Conservation (phyloP, 345 rosid genomes). For the Euphorbia lathyris region DNA sequence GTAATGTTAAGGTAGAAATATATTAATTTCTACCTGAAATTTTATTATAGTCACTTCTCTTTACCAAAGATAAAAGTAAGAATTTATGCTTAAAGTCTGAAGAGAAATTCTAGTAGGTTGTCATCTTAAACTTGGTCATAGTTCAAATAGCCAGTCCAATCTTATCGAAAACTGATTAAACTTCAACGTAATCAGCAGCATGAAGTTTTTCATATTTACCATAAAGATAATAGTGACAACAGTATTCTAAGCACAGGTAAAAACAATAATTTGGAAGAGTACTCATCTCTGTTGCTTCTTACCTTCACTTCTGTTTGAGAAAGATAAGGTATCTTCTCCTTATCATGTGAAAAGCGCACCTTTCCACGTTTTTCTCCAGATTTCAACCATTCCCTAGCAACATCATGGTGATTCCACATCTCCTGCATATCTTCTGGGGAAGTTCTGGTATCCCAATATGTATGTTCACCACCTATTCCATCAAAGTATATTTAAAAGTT, state of each 20-base stretch:
- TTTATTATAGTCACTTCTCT: background rate
- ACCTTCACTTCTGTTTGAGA: constrained; percentile 81
- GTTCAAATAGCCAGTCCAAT: background rate
- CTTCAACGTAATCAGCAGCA: background rate
- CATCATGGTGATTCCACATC: constrained; percentile 72
- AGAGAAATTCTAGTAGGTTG: background rate
- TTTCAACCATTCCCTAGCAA: constrained; percentile 73
- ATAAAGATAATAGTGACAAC: background rate
- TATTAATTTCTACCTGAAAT: background rate
- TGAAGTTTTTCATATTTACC: background rate
- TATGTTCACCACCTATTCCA: constrained; percentile 39
- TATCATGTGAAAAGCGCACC: constrained; percentile 74
- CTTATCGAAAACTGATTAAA: background rate
- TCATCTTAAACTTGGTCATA: background rate
- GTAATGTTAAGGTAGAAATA: background rate
- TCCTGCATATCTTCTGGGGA: constrained; percentile 84
- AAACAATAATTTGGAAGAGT: background rate
- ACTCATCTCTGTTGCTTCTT: constrained; percentile 12
- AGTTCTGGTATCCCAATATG: constrained; percentile 64
- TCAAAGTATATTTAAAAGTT: constrained; percentile 2
- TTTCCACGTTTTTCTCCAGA: constrained; percentile 66
- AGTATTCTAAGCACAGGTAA: background rate
- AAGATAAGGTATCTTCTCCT: constrained; percentile 59
- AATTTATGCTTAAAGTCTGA: background rate
- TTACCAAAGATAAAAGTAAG: background rate